Evolutionary conservation across 2,329 filamentous ascomycete genomes (phyloP), one percentile per base, ranked within the genome.

Genomic region (Chrysoporthe deuterocubensis): DNA sequence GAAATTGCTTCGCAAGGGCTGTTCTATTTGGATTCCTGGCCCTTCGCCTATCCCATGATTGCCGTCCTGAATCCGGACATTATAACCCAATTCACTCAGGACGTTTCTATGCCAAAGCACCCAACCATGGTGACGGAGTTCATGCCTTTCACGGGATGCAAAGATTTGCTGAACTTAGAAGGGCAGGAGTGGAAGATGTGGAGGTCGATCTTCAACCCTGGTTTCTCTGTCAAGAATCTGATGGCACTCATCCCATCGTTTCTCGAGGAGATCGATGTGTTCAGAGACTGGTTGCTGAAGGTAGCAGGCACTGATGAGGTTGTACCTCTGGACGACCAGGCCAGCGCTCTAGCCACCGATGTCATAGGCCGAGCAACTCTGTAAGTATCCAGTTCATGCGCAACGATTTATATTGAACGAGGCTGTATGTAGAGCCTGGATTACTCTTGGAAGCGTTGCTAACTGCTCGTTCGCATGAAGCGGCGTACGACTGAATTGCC

Each of bases 21-120:
- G 34, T 69, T 77, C 63, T 78, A 81, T 66, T 69, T 81, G 57
- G 80, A 82, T 62, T 67, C 76, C 16, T 81, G 78, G 76, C 80
- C 80, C 4, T 70, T 81, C n/a, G 71, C 72, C 1, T 61, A 68
- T 5, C 75, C 78, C 3, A 77, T 80, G 73, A 40, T 80, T 4
- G 74, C 78, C n/a, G 74, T 81, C 40, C 73, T 74, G 64, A 71
- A 80, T 62, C 78, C 80, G 1, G 77, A 77, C 11, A 74, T 82
- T 46, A 77, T 77, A 59, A 73, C 77, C 6, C 78, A 80, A 58
- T 76, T 81, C 65, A 77, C 75, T 13, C 78, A 81, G 67, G 75
- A 76, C 16, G 72, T 73, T 26, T 44, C 50, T 2, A 37, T 63
- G 11, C 76, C 76, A 44, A 82, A 82, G 70, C 72, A 70, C n/a